phyloP scores from a whole-genome alignment of 2,329 filamentous ascomycete genomes.

The Aspergillus pseudoterreus region DNA sequence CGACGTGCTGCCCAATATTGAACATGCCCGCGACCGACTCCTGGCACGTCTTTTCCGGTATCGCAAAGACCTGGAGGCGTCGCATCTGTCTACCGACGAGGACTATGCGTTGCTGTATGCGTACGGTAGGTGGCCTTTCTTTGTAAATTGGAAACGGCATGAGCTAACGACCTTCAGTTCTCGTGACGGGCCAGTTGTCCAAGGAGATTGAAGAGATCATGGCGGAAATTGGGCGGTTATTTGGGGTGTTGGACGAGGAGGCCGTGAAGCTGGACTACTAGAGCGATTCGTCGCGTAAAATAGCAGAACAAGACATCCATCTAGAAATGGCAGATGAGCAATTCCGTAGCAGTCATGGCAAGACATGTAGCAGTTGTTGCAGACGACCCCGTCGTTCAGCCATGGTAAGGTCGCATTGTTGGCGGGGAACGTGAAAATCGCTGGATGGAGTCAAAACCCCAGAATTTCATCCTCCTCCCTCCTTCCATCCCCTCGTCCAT shows the following conservation, averaged over 20 bases:
- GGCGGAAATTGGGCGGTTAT: constrained; percentile 55
- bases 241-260: constrained; percentile 61
- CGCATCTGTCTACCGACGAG: constrained; percentile 44
- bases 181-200: constrained; percentile 60
- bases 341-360: no score
- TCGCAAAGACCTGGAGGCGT: constrained; percentile 61
- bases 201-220: constrained; percentile 54
- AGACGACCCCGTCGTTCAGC: no score
- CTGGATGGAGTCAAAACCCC: constrained; percentile 3
- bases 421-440: constrained; percentile 21
- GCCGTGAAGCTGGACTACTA: constrained; percentile 50
- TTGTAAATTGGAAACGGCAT: background rate
- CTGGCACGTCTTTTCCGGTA: constrained; percentile 87
- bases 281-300: background rate
- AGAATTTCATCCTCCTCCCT: constrained; percentile 22
- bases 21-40: constrained; percentile 74
- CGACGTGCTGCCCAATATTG: constrained; percentile 80
- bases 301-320: no score
- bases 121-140: constrained; percentile 57
- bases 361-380: no score
- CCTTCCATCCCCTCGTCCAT: constrained; percentile 25
- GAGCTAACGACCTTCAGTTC: constrained; percentile 40
- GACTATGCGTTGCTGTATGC: constrained; percentile 93
- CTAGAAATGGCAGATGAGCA: no score
- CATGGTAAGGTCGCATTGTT: constrained; percentile 11